phyloP scores from a whole-genome alignment of 2,329 filamentous ascomycete species.

The Rhinocladiella mackenziei region DNA sequence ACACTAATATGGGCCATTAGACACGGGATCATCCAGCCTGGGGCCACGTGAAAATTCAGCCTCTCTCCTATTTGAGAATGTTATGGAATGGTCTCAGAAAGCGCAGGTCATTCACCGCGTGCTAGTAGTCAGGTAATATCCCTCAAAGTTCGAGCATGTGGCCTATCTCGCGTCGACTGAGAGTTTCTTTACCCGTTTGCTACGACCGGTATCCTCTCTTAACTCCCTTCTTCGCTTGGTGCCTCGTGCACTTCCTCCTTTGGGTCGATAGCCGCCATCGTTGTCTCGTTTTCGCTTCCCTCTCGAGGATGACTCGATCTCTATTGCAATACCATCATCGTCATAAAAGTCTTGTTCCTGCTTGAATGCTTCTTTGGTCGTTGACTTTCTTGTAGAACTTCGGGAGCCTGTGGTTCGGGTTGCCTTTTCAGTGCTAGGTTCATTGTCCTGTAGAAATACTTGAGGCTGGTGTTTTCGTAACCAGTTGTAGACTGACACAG shows the following conservation, averaged over 20 bases:
- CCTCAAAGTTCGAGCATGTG: no score
- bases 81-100: no score
- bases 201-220: slow-evolving; percentile 20
- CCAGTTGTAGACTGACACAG: slow-evolving; percentile 94
- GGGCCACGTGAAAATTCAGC: no score
- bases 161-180: slow-evolving; percentile 23
- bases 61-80: no score
- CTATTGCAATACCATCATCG: slow-evolving; percentile 41
- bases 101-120: no score
- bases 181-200: slow-evolving; percentile 24
- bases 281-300: slow-evolving; percentile 48
- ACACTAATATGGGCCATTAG: no score
- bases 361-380: slow-evolving; percentile 27
- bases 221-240: slow-evolving; percentile 38
- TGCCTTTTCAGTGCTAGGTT: slow-evolving; percentile 45
- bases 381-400: slow-evolving; percentile 40
- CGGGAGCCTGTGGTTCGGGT: slow-evolving; percentile 39
- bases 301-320: slow-evolving; percentile 34
- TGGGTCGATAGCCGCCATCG: slow-evolving; percentile 45
- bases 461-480: slow-evolving; percentile 78
- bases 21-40: no score
- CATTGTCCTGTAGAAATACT: slow-evolving; percentile 75
- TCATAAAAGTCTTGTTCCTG: slow-evolving; percentile 41
- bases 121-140: no score
- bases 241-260: slow-evolving; percentile 42